Evolutionary conservation across 208 protist genomes (phyloP), one percentile per base, ranked within the genome.

Genomic region (Leishmania mexicana): DNA sequence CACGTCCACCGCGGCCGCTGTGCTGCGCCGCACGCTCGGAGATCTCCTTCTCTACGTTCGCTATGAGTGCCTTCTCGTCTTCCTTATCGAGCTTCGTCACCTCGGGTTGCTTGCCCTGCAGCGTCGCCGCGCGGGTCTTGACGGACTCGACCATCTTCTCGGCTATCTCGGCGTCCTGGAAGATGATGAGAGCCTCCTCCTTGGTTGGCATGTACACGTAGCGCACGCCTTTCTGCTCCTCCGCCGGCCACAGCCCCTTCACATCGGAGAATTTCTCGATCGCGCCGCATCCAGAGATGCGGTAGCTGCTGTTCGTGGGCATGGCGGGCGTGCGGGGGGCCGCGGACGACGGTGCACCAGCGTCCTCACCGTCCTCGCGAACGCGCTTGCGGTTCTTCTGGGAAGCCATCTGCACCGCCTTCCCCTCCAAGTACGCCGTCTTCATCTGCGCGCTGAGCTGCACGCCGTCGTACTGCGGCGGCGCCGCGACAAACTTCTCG

Each of bases 11-110:
- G 45, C 89, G 81, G 28, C 84, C 77, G 45, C 87, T 84, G 81
- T 83, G 73, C 76, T 89, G 86, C 72, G 90, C 80, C 8, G 91
- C 91, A n/a, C 94, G 92, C 70, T 96, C 92, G 0, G 89, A 72
- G 71, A 97, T 97, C 67, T 97, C 94, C 85, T 90, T 92, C 83
- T 97, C 94, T 1, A 96, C 94, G 64, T 89, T 87, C 74, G 80
- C 87, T 62, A 96, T 83, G n/a, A 96, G 85, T 77, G 81, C 47
- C 81, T 91, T 90, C 80, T 97, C 94, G 21, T 93, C 90, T 53
- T 90, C 92, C 53, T 76, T 90, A 42, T 79, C 84, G 58, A 97
- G 81, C 85, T 96, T 94, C 77, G 84, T 81, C 70, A 97, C 65
- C 76, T 82, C 79, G 24, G 94, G 94, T 77, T 91, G 85, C 83